These are phyloP conservation scores for Ormosia semicastrata DNA, from an alignment of 306 rosid genomes.

Conservation along the genomic window DNA sequence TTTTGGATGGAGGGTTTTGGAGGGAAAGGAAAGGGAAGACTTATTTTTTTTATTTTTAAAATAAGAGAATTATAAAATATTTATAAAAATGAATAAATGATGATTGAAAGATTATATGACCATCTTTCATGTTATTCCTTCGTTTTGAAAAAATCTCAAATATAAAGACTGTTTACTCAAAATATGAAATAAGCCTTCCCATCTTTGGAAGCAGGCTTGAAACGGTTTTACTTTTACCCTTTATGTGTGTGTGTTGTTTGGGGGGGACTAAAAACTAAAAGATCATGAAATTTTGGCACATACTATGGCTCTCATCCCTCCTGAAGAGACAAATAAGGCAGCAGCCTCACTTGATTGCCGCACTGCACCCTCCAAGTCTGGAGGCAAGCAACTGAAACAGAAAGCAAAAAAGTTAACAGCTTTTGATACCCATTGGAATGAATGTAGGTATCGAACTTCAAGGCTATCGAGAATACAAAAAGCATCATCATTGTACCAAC, in stretches of 20 bases:
- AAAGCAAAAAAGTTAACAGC: slow-evolving; percentile 24
- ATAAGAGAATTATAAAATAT: too few species aligned
- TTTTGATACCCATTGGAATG: slow-evolving; percentile 20
- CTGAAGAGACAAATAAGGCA: slow-evolving; percentile 73
- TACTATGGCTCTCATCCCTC: slow-evolving; percentile 93
- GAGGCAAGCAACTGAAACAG: slow-evolving; percentile 85
- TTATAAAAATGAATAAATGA: too few species aligned
- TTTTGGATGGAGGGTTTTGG: too few species aligned
- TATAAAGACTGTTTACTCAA: too few species aligned
- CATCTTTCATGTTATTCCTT: too few species aligned
- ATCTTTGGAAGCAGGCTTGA: neutral
- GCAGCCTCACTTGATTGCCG: slow-evolving; percentile 82
- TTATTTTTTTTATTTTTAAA: too few species aligned
- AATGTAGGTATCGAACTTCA: slow-evolving; percentile 9
- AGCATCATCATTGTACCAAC: neutral
- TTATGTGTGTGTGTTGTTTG: too few species aligned
- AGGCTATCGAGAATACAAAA: neutral
- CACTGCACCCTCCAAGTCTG: slow-evolving; percentile 92
- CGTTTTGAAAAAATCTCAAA: too few species aligned
- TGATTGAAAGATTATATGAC: too few species aligned
- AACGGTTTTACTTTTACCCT: neutral
- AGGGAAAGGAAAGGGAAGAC: too few species aligned
- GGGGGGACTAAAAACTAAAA: too few species aligned
- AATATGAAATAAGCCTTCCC: too few species aligned
- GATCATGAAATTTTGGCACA: slow-evolving; percentile 23